Percentiles rank a stretch among this genome's conserved stretches.
These are phyloP conservation scores for Eucalyptus pauciflora DNA, from an alignment of 345 rosid species.

Conservation along the genomic window DNA sequence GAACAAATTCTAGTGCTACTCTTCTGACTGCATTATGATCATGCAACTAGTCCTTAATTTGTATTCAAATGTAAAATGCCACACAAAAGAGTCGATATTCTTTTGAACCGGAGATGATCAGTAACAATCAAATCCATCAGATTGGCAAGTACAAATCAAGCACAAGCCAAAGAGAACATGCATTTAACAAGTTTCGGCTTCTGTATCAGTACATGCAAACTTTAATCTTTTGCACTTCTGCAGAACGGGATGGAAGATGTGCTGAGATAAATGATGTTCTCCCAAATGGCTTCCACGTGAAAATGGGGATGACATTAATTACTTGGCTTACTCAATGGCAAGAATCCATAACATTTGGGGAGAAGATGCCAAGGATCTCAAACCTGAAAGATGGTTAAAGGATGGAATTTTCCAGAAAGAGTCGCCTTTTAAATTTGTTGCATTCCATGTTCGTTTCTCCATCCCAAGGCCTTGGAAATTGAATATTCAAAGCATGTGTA, in stretches of 20 bases:
- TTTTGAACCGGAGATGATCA: neutral
- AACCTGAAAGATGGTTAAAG: slow-evolving; percentile 72
- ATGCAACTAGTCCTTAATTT: neutral
- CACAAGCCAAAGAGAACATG: neutral
- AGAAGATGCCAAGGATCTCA: slow-evolving; percentile 48
- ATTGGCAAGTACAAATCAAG: neutral
- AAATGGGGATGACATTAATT: slow-evolving; percentile 43
- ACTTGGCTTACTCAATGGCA: slow-evolving; percentile 64
- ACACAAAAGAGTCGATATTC: neutral
- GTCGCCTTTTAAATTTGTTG: slow-evolving; percentile 48
- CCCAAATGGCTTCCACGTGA: slow-evolving; percentile 51
- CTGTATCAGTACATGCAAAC: neutral
- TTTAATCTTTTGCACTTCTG: neutral
- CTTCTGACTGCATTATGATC: neutral
- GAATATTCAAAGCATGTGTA: neutral
- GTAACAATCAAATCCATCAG: neutral
- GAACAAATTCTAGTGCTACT: neutral
- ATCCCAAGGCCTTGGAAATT: neutral
- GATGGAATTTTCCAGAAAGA: slow-evolving; percentile 52
- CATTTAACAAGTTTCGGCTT: neutral
- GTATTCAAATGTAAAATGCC: neutral
- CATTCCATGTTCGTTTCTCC: slow-evolving; percentile 36
- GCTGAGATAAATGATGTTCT: slow-evolving; percentile 50
- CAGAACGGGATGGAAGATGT: slow-evolving; percentile 41
- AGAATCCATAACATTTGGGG: slow-evolving; percentile 77